Evolutionary conservation across 495 filamentous ascomycete genomes (phyloP), one percentile per base, ranked within the genome.

Genomic region (Talaromyces liani): DNA sequence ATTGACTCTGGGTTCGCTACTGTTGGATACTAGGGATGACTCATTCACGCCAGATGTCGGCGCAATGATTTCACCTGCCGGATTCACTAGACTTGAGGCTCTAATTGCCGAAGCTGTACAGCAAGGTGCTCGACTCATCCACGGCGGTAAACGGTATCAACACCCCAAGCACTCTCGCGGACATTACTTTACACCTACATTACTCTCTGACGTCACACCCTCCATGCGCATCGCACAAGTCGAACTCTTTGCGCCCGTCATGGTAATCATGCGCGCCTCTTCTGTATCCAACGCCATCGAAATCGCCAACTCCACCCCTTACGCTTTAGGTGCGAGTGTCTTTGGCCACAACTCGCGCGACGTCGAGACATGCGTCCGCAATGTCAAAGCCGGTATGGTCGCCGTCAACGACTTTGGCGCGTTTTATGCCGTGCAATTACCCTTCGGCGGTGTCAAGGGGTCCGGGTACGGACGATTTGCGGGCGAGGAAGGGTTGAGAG

Each of bases 401-500:
- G 83, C 88, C 55, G 85, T 98, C 60, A 98, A 98, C 68, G 94
- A 98, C 75, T 98, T 98, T 66, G 94, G 86, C 22, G 88, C 85
- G 16, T 96, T 85, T 69, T 98, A 98, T 73, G 89, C 93, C 25
- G 91, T 95, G 16, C 91, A 94, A 75, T 74, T 98, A 16, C 94
- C 94, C 0, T 98, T 98, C 72, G 94, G 94, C 24, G 94, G 94
- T 25, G 84, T 90, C 20, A 83, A 84, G 62, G 93, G 91, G 0
- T 92, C 88, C 47, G 94, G 94, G 3, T 97, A 98, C 73, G 94
- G 95, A 6, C 78, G 94, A 16, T 98, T 98, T 78, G 94, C 90
- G 0, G 94, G 91, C 39, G 89, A 89, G 56, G 94, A 98, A 71
- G 94, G 95, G 2, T 74, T 98, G 62, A 83, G 91, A 33, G 85